phyloP scores from a whole-genome alignment of 2,329 filamentous ascomycete species.

The Falciphora oryzae region DNA sequence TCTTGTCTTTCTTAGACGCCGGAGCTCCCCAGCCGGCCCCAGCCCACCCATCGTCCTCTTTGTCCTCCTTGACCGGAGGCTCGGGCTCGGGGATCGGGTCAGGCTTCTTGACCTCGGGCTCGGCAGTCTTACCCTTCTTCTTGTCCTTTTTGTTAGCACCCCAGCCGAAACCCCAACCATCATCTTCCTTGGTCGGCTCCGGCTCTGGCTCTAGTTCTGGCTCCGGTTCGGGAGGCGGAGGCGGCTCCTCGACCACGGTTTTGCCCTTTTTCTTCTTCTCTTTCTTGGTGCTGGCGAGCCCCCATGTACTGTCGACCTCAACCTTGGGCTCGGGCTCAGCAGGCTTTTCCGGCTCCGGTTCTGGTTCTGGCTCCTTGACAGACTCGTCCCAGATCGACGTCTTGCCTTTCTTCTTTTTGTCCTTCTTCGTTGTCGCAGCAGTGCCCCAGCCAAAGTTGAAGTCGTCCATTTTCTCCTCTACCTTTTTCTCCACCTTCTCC shows the following conservation, averaged over 20 bases:
- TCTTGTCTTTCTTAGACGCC: slow-evolving; percentile 17
- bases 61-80: slow-evolving; percentile 10
- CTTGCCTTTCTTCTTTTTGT: slow-evolving; percentile 16
- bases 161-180: slow-evolving; percentile 10
- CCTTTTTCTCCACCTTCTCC: slow-evolving; percentile 28
- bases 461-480: slow-evolving; percentile 24
- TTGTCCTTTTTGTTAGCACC: slow-evolving; percentile 18
- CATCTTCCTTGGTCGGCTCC: slow-evolving; percentile 12
- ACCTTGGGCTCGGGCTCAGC: neutral
- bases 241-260: slow-evolving; percentile 24
- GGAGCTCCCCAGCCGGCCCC: slow-evolving; percentile 15
- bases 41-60: slow-evolving; percentile 8
- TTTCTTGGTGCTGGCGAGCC: slow-evolving; percentile 27
- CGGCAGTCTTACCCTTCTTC: slow-evolving; percentile 22
- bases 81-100: slow-evolving; percentile 13
- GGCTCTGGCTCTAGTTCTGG: slow-evolving; percentile 23
- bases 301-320: slow-evolving; percentile 42
- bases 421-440: slow-evolving; percentile 21
- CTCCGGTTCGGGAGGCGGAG: slow-evolving; percentile 23
- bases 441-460: slow-evolving; percentile 20
- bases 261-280: slow-evolving; percentile 33
- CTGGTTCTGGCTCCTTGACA: slow-evolving; percentile 15
- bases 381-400: slow-evolving; percentile 11
- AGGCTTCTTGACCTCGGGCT: slow-evolving; percentile 14
- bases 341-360: slow-evolving; percentile 22